These are phyloP conservation scores for Beauveria sp. DNA, from an alignment of 2,329 filamentous ascomycete species.

Conservation along the genomic window DNA sequence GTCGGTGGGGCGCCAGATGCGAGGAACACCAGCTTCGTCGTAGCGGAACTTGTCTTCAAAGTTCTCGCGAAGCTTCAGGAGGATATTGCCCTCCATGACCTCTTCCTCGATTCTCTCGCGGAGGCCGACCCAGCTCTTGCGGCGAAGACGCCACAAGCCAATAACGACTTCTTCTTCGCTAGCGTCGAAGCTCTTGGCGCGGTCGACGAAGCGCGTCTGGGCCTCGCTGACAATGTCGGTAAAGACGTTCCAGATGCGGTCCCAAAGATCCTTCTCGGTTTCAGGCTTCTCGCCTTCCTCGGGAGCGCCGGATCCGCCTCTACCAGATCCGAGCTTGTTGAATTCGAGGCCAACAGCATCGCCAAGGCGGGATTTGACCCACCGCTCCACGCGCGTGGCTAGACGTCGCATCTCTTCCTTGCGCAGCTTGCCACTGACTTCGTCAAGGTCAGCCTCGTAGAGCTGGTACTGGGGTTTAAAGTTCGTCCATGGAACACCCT, in stretches of 20 bases:
- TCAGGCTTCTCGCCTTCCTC: conserved; percentile 66
- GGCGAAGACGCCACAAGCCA: conserved; percentile 82
- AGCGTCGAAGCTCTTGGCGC: conserved; percentile 89
- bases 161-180: conserved; percentile 85
- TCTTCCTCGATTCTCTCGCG: conserved; percentile 91
- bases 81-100: conserved; percentile 93
- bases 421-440: conserved; percentile 74
- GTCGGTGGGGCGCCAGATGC: conserved; percentile 94
- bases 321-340: conserved; percentile 87
- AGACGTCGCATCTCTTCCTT: conserved; percentile 95
- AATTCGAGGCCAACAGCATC: conserved; percentile 91
- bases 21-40: conserved; percentile 85
- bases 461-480: conserved; percentile 72
- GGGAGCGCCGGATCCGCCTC: conserved; percentile 73
- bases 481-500: conserved; percentile 79
- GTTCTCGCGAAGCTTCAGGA: conserved; percentile 93
- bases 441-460: conserved; percentile 85
- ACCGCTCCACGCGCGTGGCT: conserved; percentile 84
- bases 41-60: conserved; percentile 99
- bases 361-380: conserved; percentile 80
- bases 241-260: conserved; percentile 87
- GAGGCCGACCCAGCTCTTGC: conserved; percentile 91
- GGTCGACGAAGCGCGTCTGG: conserved; percentile 75
- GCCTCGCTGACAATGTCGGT: conserved; percentile 76
- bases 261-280: conserved; percentile 85